Conservation (phyloP, 768 basidiomycete species). For the Termitomyces bulborhizus region DNA sequence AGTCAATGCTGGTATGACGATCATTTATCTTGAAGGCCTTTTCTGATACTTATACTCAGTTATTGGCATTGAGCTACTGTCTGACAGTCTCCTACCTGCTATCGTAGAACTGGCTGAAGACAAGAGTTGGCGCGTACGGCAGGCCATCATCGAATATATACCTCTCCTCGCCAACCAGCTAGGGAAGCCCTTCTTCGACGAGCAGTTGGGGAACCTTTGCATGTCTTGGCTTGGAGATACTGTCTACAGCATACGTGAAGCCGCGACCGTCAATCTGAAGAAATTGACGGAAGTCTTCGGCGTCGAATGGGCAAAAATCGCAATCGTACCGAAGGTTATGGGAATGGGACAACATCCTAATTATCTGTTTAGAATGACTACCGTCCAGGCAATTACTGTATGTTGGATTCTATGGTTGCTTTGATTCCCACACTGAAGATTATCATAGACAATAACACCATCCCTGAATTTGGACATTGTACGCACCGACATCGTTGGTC, state of each 20-base stretch:
- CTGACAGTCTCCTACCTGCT: constrained; percentile 92
- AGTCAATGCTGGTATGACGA: constrained; percentile 78
- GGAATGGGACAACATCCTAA: constrained; percentile 97
- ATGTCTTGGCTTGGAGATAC: constrained; percentile 99
- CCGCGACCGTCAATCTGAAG: constrained; percentile 95
- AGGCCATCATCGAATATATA: constrained; percentile 99
- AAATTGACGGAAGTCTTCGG: constrained; percentile 98
- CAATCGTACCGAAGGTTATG: constrained; percentile 95
- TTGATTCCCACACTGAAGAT: constrained; percentile 4
- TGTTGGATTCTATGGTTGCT: constrained; percentile 20
- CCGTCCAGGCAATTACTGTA: constrained; percentile 96
- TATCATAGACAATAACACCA: constrained; percentile 82
- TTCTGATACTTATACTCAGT: constrained; percentile 41
- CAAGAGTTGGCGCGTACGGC: constrained; percentile 99
- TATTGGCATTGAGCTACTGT: constrained; percentile 94
- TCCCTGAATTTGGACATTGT: constrained; percentile 82
- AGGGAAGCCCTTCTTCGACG: constrained; percentile 95
- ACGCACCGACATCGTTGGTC: constrained; percentile 75
- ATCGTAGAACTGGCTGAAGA: constrained; percentile 98
- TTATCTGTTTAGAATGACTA: constrained; percentile 97
- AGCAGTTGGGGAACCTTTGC: constrained; percentile 92
- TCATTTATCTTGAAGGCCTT: constrained; percentile 8
- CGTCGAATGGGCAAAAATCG: constrained; percentile 90
- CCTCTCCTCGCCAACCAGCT: constrained; percentile 98
- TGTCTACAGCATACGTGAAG: constrained; percentile 96